A percentile compares a stretch with the other conserved stretches of the same genome.
These are phyloP conservation scores for Inonotus obliquus DNA, from an alignment of 1,284 basidiomycete species.

Conservation along the genomic window DNA sequence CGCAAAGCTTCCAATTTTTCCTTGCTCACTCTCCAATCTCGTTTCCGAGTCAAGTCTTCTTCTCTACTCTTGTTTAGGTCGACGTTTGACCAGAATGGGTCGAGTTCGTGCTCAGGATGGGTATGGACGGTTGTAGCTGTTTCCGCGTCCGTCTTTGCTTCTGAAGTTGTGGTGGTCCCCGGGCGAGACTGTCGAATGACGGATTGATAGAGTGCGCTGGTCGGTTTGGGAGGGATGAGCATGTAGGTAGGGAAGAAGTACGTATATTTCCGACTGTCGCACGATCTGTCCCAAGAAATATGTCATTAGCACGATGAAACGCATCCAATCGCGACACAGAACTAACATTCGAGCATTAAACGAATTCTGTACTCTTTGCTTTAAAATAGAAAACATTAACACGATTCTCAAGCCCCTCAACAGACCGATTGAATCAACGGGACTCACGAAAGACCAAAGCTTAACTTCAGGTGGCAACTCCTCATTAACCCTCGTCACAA, in stretches of 20 bases:
- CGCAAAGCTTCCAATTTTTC: slow-evolving; percentile 57
- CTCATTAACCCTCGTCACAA: slow-evolving; percentile 79
- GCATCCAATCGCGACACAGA: slow-evolving; percentile 3
- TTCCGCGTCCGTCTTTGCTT: too few relatives aligned
- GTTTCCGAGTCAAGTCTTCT: slow-evolving; percentile 59
- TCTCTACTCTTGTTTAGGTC: slow-evolving; percentile 37
- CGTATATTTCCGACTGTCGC: slow-evolving; percentile 95
- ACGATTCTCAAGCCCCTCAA: neutral
- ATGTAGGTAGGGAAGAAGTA: slow-evolving; percentile 96
- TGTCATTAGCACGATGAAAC: slow-evolving; percentile 15
- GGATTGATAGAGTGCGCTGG: slow-evolving; percentile 53
- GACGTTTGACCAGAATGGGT: slow-evolving; percentile 44
- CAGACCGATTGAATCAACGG: neutral
- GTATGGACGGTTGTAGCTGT: slow-evolving; percentile 19
- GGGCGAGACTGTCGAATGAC: slow-evolving; percentile 32
- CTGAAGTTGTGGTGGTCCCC: slow-evolving; percentile 6
- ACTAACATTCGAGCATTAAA: slow-evolving; percentile 88
- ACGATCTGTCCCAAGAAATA: slow-evolving; percentile 47
- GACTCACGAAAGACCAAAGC: slow-evolving; percentile 82
- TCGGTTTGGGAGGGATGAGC: slow-evolving; percentile 86
- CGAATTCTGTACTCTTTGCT: slow-evolving; percentile 81
- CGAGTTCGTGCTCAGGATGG: neutral
- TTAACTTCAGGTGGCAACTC: slow-evolving; percentile 87
- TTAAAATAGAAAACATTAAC: neutral
- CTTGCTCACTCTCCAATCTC: slow-evolving; percentile 58